Evolutionary conservation across 192 early-diverging fungal species (phyloP), one percentile per base, ranked within the genome.

Genomic region (Linnemannia schmuckeri): DNA sequence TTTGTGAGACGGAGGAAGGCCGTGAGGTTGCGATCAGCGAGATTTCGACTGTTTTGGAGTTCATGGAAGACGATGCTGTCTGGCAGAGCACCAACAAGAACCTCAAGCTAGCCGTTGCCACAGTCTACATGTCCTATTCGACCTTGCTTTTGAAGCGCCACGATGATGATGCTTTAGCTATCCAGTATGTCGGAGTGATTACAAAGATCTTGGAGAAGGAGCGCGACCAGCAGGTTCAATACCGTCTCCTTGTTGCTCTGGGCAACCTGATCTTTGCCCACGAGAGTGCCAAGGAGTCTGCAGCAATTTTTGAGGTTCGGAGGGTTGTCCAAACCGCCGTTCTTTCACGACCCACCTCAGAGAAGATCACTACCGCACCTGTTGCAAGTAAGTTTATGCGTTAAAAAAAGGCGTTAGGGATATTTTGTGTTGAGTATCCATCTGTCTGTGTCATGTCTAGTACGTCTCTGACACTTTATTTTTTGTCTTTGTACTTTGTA

Each of bases 251-350:
- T 40, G 90, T 93, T 37, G 92, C 93, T 0, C 46, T 95, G 27
- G 95, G 95, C 17, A 96, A 94, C 20, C 76, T 96, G 87, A 93
- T 93, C 8, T 87, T 81, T 75, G 85, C 75, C 7, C 85, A 87
- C 72, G 85, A 87, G 73, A 78, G 79, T 37, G 85, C 80, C 24
- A 87, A 69, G 33, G 85, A 87, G 42, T 87, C 80, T 12, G 85
- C 85, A 18, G 85, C 85, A 24, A 87, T 87, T 35, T 87, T 81
- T 75, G 85, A 76, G 1, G 79, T 87, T 27, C 54, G 75, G 76
- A 63, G 72, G 33, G 44, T 81, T 10, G 37, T 82, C 13, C 88
- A 79, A 47, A 55, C 78, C 10, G 78, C 88, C 3, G 82, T 79
- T 18, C 70, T 78, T 27, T 85, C 88, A 35, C 73, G 88, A 37